A percentile compares a stretch with the other conserved stretches of the same genome.
Evolutionary conservation across 352 stramenopile species (phyloP).

Genomic region (Phytophthora cactorum): DNA sequence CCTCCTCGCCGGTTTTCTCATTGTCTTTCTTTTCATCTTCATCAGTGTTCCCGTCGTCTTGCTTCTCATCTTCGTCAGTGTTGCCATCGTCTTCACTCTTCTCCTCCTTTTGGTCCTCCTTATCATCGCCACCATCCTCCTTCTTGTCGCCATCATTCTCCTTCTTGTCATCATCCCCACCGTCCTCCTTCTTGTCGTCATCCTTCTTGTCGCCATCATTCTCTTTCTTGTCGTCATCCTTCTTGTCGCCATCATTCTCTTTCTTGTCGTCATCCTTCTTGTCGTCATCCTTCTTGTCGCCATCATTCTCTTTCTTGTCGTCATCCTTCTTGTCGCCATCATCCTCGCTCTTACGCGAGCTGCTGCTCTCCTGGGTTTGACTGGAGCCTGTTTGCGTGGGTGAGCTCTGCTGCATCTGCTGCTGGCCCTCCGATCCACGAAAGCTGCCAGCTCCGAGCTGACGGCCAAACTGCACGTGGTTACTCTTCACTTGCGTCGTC

Average conservation of each 20-base stretch:
- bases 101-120: constrained; percentile 1
- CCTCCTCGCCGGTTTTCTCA: not conserved
- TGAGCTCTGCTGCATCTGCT: constrained; percentile 19
- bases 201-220: constrained; percentile 4
- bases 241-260: constrained; percentile 6
- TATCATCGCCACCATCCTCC: constrained; percentile 1
- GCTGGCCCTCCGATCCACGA: constrained; percentile 17
- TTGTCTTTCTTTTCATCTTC: constrained; percentile 8
- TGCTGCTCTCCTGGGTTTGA: constrained; percentile 13
- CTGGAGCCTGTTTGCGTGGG: not conserved
- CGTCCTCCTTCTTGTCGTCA: constrained; percentile 4
- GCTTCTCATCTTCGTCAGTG: constrained; percentile 3
- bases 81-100: constrained; percentile 7
- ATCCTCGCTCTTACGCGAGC: constrained; percentile 4
- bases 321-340: constrained; percentile 3
- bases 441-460: constrained; percentile 26
- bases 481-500: constrained; percentile 6
- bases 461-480: constrained; percentile 2
- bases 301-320: constrained; percentile 2
- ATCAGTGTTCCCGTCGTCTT: constrained; percentile 11
- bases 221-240: constrained; percentile 1
- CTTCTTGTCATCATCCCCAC: not conserved
- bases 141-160: constrained; percentile 11
- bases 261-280: constrained; percentile 13
- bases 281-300: constrained; percentile 6